Conservation (phyloP, 495 filamentous ascomycete species). For the Neurospora discreta region DNA sequence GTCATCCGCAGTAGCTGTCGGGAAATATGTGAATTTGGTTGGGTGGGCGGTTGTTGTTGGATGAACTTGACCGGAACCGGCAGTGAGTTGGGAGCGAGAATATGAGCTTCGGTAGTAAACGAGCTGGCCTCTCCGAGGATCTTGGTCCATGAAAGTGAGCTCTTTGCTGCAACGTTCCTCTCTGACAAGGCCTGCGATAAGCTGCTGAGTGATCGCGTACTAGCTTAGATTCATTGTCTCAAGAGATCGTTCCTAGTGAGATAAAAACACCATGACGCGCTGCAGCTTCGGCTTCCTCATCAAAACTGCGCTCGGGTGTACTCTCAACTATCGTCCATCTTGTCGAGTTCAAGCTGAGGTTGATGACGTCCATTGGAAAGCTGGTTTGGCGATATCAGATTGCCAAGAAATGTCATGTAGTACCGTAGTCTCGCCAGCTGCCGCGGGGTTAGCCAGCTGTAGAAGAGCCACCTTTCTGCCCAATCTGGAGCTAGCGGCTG, state of each 20-base stretch:
- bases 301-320: neutral
- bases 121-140: neutral
- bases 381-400: neutral
- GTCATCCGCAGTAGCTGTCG: slow-evolving; percentile 33
- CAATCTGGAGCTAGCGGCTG: slow-evolving; percentile 14
- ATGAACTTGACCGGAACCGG: neutral
- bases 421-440: neutral
- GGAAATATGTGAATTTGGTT: slow-evolving; percentile 21
- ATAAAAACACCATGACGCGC: neutral
- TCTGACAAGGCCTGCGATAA: neutral
- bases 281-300: neutral
- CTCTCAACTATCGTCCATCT: neutral
- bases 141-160: neutral
- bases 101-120: neutral
- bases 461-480: neutral
- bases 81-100: neutral
- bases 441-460: slow-evolving; percentile 7
- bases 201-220: neutral
- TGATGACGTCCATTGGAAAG: neutral
- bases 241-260: neutral
- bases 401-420: neutral
- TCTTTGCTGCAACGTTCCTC: neutral
- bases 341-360: neutral
- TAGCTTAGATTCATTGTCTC: neutral
- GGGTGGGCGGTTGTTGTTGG: neutral